Conservation (phyloP, 164 flowering plant genomes). For the Litsea cubeba region DNA sequence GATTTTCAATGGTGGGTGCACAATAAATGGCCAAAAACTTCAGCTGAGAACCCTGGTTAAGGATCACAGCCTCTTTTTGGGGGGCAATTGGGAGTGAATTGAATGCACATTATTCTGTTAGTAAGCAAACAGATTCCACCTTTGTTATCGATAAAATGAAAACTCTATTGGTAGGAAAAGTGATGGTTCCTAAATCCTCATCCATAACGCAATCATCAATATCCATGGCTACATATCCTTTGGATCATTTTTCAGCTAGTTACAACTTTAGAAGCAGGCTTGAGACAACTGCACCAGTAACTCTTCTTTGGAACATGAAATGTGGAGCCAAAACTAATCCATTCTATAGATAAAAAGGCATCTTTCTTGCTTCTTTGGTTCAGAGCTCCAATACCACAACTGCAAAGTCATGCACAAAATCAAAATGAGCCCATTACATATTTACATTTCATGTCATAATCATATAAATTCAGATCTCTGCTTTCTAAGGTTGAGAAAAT, state of each 20-base stretch:
- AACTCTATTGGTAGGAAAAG: background rate
- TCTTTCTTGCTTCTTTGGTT: slow-evolving; percentile 9
- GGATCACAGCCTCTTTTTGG: background rate
- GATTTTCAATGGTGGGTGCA: background rate
- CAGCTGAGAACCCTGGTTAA: background rate
- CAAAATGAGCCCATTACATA: background rate
- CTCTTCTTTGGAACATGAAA: background rate
- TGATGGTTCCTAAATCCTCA: background rate
- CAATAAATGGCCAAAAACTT: background rate
- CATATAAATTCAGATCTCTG: background rate
- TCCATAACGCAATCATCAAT: background rate
- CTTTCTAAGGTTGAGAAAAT: background rate
- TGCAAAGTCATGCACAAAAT: slow-evolving; percentile 19
- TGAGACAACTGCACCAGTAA: background rate
- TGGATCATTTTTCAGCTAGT: background rate
- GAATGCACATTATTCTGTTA: background rate
- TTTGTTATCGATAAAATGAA: background rate
- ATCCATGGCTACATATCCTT: background rate
- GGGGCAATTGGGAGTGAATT: background rate
- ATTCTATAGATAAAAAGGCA: background rate
- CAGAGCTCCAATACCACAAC: slow-evolving; percentile 92
- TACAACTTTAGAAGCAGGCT: background rate
- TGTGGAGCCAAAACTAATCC: background rate
- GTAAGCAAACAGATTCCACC: background rate
- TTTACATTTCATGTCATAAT: background rate